Conservation (phyloP, 2,329 filamentous ascomycete genomes). For the Huntiella bhutanensis region DNA sequence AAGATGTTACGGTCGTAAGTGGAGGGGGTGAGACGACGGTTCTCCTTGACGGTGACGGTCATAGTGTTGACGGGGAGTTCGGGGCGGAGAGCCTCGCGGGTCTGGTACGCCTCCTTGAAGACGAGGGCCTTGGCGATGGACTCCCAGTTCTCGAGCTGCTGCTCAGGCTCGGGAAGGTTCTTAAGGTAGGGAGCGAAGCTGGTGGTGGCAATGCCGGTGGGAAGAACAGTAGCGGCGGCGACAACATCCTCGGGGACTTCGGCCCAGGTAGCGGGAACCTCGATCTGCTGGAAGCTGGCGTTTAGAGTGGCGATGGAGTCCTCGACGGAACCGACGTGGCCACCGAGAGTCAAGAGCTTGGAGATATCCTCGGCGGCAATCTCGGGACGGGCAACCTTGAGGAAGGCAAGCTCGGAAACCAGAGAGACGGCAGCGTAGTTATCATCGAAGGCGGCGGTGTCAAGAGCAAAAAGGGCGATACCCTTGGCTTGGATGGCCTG, state of each 20-base stretch:
- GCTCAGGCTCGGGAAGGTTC: conserved; percentile 47
- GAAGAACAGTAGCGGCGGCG: conserved; percentile 14
- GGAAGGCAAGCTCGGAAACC: conserved; percentile 63
- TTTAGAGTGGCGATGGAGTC: conserved; percentile 17
- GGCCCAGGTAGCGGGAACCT: conserved; percentile 65
- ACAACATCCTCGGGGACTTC: conserved; percentile 30
- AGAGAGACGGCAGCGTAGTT: conserved; percentile 41
- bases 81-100: conserved; percentile 54
- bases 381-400: conserved; percentile 55
- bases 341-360: conserved; percentile 36
- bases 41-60: conserved; percentile 83
- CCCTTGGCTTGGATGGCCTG: conserved; percentile 52
- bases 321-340: conserved; percentile 8
- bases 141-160: conserved; percentile 57
- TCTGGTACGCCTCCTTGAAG: conserved; percentile 89
- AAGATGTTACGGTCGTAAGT: conserved; percentile 98
- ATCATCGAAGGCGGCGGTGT: conserved; percentile 48
- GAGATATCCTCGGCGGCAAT: conserved; percentile 41
- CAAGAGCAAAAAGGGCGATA: conserved; percentile 55
- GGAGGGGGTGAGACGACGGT: conserved; percentile 70
- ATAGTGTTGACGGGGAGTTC: conserved; percentile 73
- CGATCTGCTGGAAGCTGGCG: conserved; percentile 49
- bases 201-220: conserved; percentile 52
- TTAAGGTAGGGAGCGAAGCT: conserved; percentile 73
- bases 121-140: conserved; percentile 67